These are phyloP conservation scores for Syncephalastrum contaminatum DNA, from an alignment of 371 early-diverging fungal genomes.

Conservation along the genomic window DNA sequence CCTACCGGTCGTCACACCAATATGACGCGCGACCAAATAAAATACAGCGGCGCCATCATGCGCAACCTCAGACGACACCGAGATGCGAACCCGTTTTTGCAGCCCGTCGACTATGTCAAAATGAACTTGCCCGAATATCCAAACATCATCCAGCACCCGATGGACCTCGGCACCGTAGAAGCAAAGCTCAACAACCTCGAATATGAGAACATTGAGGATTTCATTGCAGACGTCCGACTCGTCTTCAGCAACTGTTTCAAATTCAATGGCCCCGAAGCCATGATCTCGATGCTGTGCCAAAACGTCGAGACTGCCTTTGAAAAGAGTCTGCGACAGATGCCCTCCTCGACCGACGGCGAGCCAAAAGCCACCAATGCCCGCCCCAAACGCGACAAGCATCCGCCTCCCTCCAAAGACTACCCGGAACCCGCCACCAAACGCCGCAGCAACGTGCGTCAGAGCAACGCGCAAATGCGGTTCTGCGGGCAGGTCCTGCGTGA, in stretches of 20 bases:
- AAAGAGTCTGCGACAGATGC: constrained; percentile 70
- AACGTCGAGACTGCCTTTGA: constrained; percentile 76
- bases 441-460: constrained; percentile 46
- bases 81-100: constrained; percentile 78
- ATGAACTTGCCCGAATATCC: constrained; percentile 95
- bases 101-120: constrained; percentile 93
- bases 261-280: constrained; percentile 86
- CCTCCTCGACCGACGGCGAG: constrained; percentile 26
- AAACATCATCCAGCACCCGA: constrained; percentile 90
- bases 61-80: constrained; percentile 73
- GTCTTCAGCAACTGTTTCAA: constrained; percentile 87
- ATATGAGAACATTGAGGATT: constrained; percentile 67
- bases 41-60: constrained; percentile 76
- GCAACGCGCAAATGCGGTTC: constrained; percentile 67
- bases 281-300: constrained; percentile 73
- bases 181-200: constrained; percentile 75
- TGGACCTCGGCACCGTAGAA: constrained; percentile 97
- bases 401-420: constrained; percentile 63
- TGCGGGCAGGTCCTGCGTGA: constrained; percentile 76
- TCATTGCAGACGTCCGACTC: constrained; percentile 75
- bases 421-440: constrained; percentile 40
- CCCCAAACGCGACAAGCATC: constrained; percentile 73
- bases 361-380: constrained; percentile 31
- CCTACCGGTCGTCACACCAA: constrained; percentile 26
- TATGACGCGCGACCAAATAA: constrained; percentile 80